Conservation (phyloP, 371 early-diverging fungal species). For the Mucor racemosus region DNA sequence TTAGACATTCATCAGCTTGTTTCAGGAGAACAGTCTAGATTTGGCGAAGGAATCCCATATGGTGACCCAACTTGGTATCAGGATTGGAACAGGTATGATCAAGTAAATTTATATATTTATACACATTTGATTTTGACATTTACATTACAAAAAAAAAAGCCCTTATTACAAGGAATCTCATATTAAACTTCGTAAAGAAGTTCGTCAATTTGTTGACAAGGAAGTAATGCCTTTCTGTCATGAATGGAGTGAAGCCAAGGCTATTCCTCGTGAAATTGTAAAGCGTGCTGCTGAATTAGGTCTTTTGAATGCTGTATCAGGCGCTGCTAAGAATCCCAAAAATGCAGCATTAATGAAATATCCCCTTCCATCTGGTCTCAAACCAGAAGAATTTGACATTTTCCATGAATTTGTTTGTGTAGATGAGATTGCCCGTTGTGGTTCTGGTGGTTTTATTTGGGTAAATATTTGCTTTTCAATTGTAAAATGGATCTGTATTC, state of each 20-base stretch:
- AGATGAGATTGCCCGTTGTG: constrained; percentile 85
- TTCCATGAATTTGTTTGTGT: constrained; percentile 81
- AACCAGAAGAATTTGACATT: constrained; percentile 68
- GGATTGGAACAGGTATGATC: constrained; percentile 58
- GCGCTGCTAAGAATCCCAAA: not conserved
- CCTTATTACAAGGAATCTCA: constrained; percentile 70
- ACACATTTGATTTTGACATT: no score
- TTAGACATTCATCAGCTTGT: no score
- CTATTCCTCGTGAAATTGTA: constrained; percentile 57
- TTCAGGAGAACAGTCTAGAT: constrained; percentile 23
- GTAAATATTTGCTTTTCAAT: constrained; percentile 11
- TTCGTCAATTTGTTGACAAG: constrained; percentile 66
- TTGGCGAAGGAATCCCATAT: constrained; percentile 82
- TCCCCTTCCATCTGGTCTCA: constrained; percentile 52
- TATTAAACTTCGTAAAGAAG: constrained; percentile 47
- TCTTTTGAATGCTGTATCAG: constrained; percentile 47
- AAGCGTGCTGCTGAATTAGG: constrained; percentile 63
- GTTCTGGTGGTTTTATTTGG: constrained; percentile 88
- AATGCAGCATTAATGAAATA: not conserved
- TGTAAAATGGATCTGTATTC: not conserved
- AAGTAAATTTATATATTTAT: not conserved
- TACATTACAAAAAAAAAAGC: not conserved
- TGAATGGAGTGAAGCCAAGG: constrained; percentile 72
- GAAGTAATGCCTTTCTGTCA: constrained; percentile 66
- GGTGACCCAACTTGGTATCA: constrained; percentile 92